A percentile compares a stretch with the other conserved stretches of the same genome.
phyloP scores from a whole-genome alignment of 2,329 filamentous ascomycete species.

The Cadophora gregata region DNA sequence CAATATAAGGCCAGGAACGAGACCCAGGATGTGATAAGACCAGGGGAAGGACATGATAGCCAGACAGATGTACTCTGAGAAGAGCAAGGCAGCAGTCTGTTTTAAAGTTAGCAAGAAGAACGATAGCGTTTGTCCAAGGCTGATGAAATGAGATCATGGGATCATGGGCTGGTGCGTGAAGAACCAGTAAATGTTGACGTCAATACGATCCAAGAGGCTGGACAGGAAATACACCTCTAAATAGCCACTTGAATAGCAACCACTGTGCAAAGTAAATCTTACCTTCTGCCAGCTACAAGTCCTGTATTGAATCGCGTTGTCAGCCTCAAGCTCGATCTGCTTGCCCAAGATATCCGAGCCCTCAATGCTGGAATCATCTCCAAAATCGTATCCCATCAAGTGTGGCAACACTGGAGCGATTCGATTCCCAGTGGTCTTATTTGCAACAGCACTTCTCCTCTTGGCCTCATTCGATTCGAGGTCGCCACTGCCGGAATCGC shows the following conservation, averaged over 20 bases:
- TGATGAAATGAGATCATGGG: too few relatives aligned
- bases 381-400: constrained; percentile 38
- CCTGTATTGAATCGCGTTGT: constrained; percentile 85
- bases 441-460: constrained; percentile 16
- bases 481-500: constrained; percentile 19
- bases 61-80: constrained; percentile 94
- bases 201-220: background rate
- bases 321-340: constrained; percentile 79
- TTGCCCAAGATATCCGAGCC: constrained; percentile 50
- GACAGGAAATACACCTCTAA: background rate
- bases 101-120: background rate
- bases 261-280: constrained; percentile 25
- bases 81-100: constrained; percentile 83
- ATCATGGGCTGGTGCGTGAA: too few relatives aligned
- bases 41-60: constrained; percentile 95
- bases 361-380: constrained; percentile 31
- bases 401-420: constrained; percentile 44
- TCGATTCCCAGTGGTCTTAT: constrained; percentile 35
- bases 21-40: constrained; percentile 85
- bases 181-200: background rate
- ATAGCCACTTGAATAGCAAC: background rate
- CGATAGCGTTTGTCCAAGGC: too few relatives aligned
- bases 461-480: constrained; percentile 25
- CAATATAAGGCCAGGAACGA: constrained; percentile 85
- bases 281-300: constrained; percentile 95